Percentiles rank a stretch among this genome's conserved stretches.
Conservation (phyloP, 169 alveolate species). For the Plasmodium knowlesi region DNA sequence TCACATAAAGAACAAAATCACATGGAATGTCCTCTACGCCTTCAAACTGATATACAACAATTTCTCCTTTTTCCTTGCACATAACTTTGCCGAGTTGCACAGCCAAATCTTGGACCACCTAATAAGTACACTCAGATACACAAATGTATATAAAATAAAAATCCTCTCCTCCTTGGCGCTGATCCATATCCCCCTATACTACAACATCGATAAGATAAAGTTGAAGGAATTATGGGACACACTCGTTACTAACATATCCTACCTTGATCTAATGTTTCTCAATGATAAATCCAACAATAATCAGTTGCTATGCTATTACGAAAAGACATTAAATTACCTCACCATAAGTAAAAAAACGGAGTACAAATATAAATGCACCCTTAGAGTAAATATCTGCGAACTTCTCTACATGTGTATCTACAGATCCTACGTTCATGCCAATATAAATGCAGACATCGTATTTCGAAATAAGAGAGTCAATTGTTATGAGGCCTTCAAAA, state of each 20-base stretch:
- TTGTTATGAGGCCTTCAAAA: conserved; percentile 69
- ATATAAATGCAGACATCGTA: conserved; percentile 40
- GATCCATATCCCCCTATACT: conserved; percentile 71
- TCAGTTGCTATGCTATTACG: background rate
- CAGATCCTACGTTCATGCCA: conserved; percentile 65
- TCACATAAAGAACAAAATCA: conserved; percentile 69
- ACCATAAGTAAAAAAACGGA: conserved; percentile 74
- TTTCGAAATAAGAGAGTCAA: conserved; percentile 25
- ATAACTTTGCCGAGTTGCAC: conserved; percentile 43
- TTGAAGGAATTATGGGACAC: conserved; percentile 68
- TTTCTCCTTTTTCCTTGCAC: conserved; percentile 63
- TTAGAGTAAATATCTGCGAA: conserved; percentile 63
- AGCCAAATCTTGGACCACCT: conserved; percentile 44
- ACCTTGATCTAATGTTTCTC: conserved; percentile 16
- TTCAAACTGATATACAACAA: conserved; percentile 68
- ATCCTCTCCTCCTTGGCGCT: conserved; percentile 69
- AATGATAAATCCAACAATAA: conserved; percentile 5
- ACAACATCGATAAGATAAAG: conserved; percentile 21
- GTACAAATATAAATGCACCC: conserved; percentile 64
- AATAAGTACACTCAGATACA: conserved; percentile 42
- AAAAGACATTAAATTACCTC: conserved; percentile 11
- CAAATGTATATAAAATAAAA: conserved; percentile 76
- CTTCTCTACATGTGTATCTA: conserved; percentile 55
- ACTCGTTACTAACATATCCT: conserved; percentile 14
- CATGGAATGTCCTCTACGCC: conserved; percentile 74